Percentiles rank a stretch among this genome's conserved stretches.
Conservation (phyloP, 2,329 filamentous ascomycete species). For the Purpureocillium takamizusanense region DNA sequence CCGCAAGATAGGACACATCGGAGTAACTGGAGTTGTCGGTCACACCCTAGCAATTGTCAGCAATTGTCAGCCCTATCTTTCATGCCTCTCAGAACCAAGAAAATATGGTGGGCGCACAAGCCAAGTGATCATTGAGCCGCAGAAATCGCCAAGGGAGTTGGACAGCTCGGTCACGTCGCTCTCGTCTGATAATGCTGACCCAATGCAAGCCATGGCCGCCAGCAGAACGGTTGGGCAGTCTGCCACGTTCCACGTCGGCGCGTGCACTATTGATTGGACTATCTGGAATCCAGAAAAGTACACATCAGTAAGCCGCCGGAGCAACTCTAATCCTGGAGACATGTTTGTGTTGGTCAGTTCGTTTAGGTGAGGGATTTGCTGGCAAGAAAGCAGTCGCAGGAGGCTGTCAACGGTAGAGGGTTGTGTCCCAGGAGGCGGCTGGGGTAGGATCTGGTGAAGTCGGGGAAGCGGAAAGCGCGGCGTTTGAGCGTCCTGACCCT, state of each 20-base stretch:
- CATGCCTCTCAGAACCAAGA: too few species aligned
- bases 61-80: too few species aligned
- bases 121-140: slow-evolving; percentile 17
- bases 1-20: slow-evolving; percentile 16
- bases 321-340: slow-evolving; percentile 10
- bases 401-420: slow-evolving; percentile 9
- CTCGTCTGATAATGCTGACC: slow-evolving; percentile 12
- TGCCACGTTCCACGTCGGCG: slow-evolving; percentile 16
- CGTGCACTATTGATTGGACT: slow-evolving; percentile 19
- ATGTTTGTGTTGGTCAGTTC: slow-evolving; percentile 7
- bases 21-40: slow-evolving; percentile 14
- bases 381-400: slow-evolving; percentile 14
- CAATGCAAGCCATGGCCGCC: slow-evolving; percentile 20
- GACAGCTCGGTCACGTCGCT: slow-evolving; percentile 9
- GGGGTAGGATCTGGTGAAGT: slow-evolving; percentile 11
- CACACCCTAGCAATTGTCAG: slow-evolving; percentile 8
- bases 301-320: slow-evolving; percentile 12
- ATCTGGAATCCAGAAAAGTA: slow-evolving; percentile 18
- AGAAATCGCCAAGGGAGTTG: slow-evolving; percentile 14
- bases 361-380: slow-evolving; percentile 8
- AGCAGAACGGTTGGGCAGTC: slow-evolving; percentile 15
- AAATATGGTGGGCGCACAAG: slow-evolving; percentile 14
- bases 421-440: neutral
- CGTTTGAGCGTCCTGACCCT: slow-evolving; percentile 7
- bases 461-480: slow-evolving; percentile 10